Percentiles rank a stretch among this genome's conserved stretches.
Evolutionary conservation across 169 alveolate species (phyloP).

Genomic region (Plasmodium gaboni): DNA sequence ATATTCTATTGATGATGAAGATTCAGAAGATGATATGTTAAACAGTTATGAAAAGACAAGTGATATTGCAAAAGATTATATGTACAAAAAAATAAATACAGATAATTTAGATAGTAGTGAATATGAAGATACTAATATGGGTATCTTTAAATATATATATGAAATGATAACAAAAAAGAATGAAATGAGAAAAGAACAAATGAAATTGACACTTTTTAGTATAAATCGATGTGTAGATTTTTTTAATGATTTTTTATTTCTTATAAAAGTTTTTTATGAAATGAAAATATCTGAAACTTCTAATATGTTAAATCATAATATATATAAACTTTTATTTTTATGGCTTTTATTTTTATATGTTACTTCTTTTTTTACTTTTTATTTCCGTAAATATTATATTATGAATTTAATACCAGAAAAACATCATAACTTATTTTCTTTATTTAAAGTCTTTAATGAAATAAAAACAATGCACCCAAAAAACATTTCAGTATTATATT

Average conservation of each 20-base stretch:
- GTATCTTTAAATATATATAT: not conserved
- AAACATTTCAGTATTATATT: slow-evolving; percentile 3
- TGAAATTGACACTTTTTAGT: slow-evolving; percentile 20
- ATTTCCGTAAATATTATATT: slow-evolving; percentile 33
- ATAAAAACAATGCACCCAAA: not conserved
- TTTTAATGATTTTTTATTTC: slow-evolving; percentile 23
- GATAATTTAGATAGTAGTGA: not conserved
- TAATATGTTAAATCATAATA: not conserved
- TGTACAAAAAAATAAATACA: no score
- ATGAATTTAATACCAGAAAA: slow-evolving; percentile 20
- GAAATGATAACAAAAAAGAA: slow-evolving; percentile 16
- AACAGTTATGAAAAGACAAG: not conserved
- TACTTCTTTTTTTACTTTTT: slow-evolving; percentile 30
- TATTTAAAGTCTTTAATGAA: slow-evolving; percentile 32
- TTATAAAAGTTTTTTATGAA: slow-evolving; percentile 20
- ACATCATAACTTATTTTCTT: slow-evolving; percentile 32
- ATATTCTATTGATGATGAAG: not conserved
- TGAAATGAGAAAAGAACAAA: slow-evolving; percentile 38
- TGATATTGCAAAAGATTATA: not conserved
- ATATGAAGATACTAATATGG: not conserved
- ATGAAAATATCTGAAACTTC: not conserved
- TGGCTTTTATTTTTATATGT: slow-evolving; percentile 34
- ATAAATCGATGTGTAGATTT: slow-evolving; percentile 33
- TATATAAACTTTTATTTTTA: slow-evolving; percentile 1
- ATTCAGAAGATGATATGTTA: not conserved